A percentile compares a stretch with the other conserved stretches of the same genome.
Conservation (phyloP, 176 grass and related monocot species). For the Cocos nucifera region DNA sequence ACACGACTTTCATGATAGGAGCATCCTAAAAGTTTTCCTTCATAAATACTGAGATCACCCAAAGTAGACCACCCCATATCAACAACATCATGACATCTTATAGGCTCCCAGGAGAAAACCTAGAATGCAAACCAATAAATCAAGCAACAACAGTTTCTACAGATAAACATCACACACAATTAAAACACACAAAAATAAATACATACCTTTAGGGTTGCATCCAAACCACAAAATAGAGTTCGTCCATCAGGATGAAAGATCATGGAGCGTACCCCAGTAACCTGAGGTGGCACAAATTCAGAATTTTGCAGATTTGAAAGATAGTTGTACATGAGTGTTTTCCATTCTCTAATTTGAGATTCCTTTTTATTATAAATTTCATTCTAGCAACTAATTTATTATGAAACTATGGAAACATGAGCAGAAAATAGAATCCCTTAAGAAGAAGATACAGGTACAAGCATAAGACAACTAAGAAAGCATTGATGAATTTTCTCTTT, state of each 20-base stretch:
- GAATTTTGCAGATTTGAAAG: too few species aligned
- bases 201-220: slow-evolving; percentile 67
- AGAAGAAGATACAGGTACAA: too few species aligned
- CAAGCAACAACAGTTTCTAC: slow-evolving; percentile 3
- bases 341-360: too few species aligned
- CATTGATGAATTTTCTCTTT: too few species aligned
- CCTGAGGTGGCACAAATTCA: slow-evolving; percentile 19
- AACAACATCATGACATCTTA: slow-evolving; percentile 82
- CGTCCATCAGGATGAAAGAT: slow-evolving; percentile 95
- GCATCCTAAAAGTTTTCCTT: slow-evolving; percentile 97
- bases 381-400: too few species aligned
- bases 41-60: slow-evolving; percentile 89
- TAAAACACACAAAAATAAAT: slow-evolving; percentile 8
- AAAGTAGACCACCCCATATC: slow-evolving; percentile 90
- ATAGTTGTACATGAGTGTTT: too few species aligned
- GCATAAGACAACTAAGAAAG: too few species aligned
- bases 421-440: too few species aligned
- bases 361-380: too few species aligned
- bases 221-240: slow-evolving; percentile 87
- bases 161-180: neutral
- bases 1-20: slow-evolving; percentile 58
- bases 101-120: slow-evolving; percentile 98
- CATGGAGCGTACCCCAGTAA: slow-evolving; percentile 51
- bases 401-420: too few species aligned
- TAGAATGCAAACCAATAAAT: slow-evolving; percentile 27